Percentiles rank a stretch among this genome's conserved stretches.
These are phyloP conservation scores for Craterostigma plantagineum DNA, from an alignment of 257 asterid species.

Conservation along the genomic window DNA sequence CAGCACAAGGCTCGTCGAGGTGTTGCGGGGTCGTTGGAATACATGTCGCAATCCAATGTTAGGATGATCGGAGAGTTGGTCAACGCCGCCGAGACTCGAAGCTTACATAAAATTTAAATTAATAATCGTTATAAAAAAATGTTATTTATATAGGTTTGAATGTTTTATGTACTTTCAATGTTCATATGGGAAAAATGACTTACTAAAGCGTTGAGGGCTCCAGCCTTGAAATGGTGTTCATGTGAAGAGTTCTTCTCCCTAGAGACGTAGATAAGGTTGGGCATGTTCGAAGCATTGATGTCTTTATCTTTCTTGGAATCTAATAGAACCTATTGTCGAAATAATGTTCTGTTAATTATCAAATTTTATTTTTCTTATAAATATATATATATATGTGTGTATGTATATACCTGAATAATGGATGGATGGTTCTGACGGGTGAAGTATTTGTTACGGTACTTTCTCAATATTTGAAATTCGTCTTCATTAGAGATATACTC, in stretches of 20 bases:
- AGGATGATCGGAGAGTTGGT: slow-evolving; percentile 55
- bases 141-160: background rate
- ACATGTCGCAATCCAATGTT: slow-evolving; percentile 78
- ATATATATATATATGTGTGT: too few species aligned
- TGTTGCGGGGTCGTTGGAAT: slow-evolving; percentile 63
- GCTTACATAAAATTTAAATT: slow-evolving; percentile 13
- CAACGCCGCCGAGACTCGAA: slow-evolving; percentile 56
- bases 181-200: background rate
- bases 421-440: slow-evolving; percentile 33
- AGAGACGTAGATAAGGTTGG: slow-evolving; percentile 51
- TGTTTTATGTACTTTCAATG: background rate
- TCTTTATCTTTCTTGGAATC: slow-evolving; percentile 24
- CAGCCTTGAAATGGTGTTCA: slow-evolving; percentile 63
- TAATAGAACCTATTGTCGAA: slow-evolving; percentile 25
- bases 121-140: background rate
- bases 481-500: slow-evolving; percentile 19
- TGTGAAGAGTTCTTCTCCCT: slow-evolving; percentile 35
- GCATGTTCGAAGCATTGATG: slow-evolving; percentile 22
- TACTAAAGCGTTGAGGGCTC: slow-evolving; percentile 73
- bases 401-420: slow-evolving; percentile 26
- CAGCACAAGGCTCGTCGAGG: slow-evolving; percentile 32
- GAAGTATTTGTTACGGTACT: slow-evolving; percentile 17
- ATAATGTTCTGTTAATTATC: too few species aligned
- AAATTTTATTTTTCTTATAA: too few species aligned
- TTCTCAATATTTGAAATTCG: slow-evolving; percentile 15